These are phyloP conservation scores for Trichosporon inkin DNA, from an alignment of 1,284 basidiomycete species.

Conservation along the genomic window DNA sequence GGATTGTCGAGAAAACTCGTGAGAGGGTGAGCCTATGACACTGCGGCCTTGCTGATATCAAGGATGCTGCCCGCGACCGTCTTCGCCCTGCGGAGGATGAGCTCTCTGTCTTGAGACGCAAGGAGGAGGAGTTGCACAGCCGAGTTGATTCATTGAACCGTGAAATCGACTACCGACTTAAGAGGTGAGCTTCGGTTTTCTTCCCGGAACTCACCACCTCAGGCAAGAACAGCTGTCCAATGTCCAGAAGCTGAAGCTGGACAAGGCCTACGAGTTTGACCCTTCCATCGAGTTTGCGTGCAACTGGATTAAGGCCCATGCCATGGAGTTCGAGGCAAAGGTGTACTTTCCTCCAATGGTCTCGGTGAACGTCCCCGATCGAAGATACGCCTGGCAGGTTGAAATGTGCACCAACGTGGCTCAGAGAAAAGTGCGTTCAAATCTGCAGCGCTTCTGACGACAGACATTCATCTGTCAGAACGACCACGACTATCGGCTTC, in stretches of 20 bases:
- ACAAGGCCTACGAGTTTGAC: conserved; percentile 55
- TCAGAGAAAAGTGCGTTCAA: conserved; percentile 60
- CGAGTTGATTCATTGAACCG: neutral
- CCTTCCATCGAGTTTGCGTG: conserved; percentile 60
- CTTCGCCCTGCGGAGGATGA: neutral
- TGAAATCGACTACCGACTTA: conserved; percentile 7
- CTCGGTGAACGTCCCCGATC: conserved; percentile 66
- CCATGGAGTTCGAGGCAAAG: conserved; percentile 65
- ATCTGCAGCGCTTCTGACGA: conserved; percentile 7
- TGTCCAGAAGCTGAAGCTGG: conserved; percentile 54
- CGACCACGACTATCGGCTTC: conserved; percentile 70
- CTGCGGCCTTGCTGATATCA: neutral
- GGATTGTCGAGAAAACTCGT: conserved; percentile 15
- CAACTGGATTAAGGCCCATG: conserved; percentile 70
- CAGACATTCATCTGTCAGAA: conserved; percentile 84
- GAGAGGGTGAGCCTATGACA: neutral
- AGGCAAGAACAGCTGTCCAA: conserved; percentile 63
- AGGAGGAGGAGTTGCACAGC: neutral
- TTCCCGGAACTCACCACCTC: neutral
- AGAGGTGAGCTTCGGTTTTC: neutral
- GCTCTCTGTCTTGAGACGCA: neutral
- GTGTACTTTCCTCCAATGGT: conserved; percentile 82
- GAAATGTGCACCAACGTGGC: conserved; percentile 65
- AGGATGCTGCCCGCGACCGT: neutral
- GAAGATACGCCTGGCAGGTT: conserved; percentile 62